Percentiles rank a stretch among this genome's conserved stretches.
phyloP scores from a whole-genome alignment of 805 yeast species.

The Barnettozyma wickerhamii region DNA sequence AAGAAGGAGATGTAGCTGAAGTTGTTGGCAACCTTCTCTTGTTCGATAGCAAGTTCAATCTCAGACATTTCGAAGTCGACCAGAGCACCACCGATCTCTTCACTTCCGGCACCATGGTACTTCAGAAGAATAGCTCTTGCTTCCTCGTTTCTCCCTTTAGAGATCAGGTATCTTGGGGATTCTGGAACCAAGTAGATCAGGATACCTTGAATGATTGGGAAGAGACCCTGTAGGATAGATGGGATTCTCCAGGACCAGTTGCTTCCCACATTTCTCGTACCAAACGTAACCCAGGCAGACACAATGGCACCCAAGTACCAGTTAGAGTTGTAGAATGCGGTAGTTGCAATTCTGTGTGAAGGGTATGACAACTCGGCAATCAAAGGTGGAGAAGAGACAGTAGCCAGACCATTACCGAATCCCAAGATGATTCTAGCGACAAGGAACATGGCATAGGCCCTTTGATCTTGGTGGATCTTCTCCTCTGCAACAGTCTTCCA shows the following conservation, averaged over 20 bases:
- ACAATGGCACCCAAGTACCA: conserved; percentile 50
- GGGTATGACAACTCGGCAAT: conserved; percentile 49
- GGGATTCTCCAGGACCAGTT: conserved; percentile 52
- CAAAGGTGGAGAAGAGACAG: conserved; percentile 41
- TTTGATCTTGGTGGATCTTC: too few species aligned
- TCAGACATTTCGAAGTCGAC: conserved; percentile 37
- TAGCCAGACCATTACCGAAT: conserved; percentile 38
- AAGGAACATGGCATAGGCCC: conserved; percentile 3
- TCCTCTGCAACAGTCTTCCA: conserved; percentile 22
- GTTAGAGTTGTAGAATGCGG: conserved; percentile 39
- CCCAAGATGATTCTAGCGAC: conserved; percentile 42
- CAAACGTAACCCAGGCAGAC: conserved; percentile 47
- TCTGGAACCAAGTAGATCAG: conserved; percentile 41
- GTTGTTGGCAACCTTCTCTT: conserved; percentile 31
- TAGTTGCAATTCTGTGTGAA: conserved; percentile 30
- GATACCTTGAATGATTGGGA: conserved; percentile 38
- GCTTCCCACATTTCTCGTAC: conserved; percentile 29
- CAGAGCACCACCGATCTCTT: conserved; percentile 20
- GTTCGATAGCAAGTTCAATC: conserved; percentile 35
- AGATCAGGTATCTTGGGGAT: conserved; percentile 41
- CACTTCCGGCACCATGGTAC: conserved; percentile 31
- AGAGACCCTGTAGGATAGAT: conserved; percentile 42
- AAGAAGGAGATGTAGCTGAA: too few species aligned
- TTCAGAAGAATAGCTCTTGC: conserved; percentile 38
- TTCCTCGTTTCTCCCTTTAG: conserved; percentile 36